Conservation (phyloP, 306 rosid species). For the Gastrolobium villosum region DNA sequence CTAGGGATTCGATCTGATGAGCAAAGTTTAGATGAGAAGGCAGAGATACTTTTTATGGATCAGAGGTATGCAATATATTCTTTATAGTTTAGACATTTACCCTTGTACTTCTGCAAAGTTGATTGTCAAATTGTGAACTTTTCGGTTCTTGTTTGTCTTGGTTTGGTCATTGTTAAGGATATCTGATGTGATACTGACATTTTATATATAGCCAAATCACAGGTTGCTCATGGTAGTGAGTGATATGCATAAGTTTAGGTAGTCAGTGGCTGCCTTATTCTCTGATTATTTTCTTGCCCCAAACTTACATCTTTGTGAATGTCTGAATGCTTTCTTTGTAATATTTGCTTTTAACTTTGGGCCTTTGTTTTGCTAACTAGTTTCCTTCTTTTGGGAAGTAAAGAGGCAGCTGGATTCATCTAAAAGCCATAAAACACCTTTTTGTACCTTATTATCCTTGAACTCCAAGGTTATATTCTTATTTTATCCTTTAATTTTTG, state of each 20-base stretch:
- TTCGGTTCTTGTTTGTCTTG: slow-evolving; percentile 1
- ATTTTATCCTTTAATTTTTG: slow-evolving; percentile 28
- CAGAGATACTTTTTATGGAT: slow-evolving; percentile 71
- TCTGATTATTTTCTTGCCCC: slow-evolving; percentile 4
- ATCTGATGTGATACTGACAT: slow-evolving; percentile 7
- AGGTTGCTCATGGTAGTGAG: background rate
- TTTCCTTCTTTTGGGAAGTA: background rate
- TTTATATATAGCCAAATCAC: background rate
- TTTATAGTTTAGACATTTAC: background rate
- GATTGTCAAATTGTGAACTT: slow-evolving; percentile 5
- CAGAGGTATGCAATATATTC: slow-evolving; percentile 60
- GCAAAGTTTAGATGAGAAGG: slow-evolving; percentile 74
- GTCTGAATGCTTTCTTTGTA: background rate
- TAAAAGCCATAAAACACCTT: background rate
- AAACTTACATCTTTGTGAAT: background rate
- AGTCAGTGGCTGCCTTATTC: background rate
- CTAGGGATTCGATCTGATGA: slow-evolving; percentile 67
- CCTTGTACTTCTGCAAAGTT: background rate
- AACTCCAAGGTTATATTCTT: background rate
- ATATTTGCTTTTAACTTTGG: slow-evolving; percentile 18
- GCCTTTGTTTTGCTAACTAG: slow-evolving; percentile 3
- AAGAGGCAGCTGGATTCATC: background rate
- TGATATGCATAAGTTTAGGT: background rate
- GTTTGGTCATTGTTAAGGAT: background rate
- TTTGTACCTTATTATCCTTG: background rate